phyloP scores from a whole-genome alignment of 495 filamentous ascomycete genomes.

The Aspergillus indologenus region DNA sequence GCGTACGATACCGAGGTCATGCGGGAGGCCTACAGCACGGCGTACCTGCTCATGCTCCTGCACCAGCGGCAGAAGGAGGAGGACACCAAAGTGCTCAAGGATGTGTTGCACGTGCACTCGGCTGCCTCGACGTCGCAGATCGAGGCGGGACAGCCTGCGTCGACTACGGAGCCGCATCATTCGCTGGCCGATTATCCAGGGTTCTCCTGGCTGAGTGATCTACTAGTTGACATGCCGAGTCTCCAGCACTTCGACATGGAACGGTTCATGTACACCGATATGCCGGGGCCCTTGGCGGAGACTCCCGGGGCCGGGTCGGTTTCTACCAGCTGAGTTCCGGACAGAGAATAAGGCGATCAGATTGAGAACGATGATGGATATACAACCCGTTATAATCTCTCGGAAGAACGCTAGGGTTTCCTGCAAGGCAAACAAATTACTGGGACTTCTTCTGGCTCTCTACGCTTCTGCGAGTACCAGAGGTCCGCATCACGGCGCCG shows the following conservation, averaged over 20 bases:
- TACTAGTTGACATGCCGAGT: constrained; percentile 45
- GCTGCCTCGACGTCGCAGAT: constrained; percentile 21
- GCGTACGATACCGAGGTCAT: constrained; percentile 47
- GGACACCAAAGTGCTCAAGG: constrained; percentile 34
- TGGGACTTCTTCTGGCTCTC: constrained; percentile 38
- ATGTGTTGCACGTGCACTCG: constrained; percentile 36
- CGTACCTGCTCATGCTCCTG: constrained; percentile 46
- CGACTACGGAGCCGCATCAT: constrained; percentile 16
- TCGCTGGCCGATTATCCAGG: constrained; percentile 27
- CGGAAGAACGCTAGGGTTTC: not conserved
- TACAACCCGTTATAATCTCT: not conserved
- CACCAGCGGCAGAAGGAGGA: constrained; percentile 45
- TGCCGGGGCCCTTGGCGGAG: not conserved
- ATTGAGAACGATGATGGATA: not conserved
- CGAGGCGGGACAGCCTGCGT: constrained; percentile 2
- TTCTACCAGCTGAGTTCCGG: not conserved
- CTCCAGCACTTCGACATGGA: constrained; percentile 46
- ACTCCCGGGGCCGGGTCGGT: not conserved
- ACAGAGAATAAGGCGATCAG: not conserved
- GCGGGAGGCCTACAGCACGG: constrained; percentile 52
- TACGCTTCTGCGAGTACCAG: constrained; percentile 17
- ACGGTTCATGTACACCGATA: constrained; percentile 3
- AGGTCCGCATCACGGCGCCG: constrained; percentile 34
- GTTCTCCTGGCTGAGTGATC: constrained; percentile 44
- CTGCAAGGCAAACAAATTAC: constrained; percentile 14